phyloP scores from a whole-genome alignment of 2,329 filamentous ascomycete species.

The Capronia americana region DNA sequence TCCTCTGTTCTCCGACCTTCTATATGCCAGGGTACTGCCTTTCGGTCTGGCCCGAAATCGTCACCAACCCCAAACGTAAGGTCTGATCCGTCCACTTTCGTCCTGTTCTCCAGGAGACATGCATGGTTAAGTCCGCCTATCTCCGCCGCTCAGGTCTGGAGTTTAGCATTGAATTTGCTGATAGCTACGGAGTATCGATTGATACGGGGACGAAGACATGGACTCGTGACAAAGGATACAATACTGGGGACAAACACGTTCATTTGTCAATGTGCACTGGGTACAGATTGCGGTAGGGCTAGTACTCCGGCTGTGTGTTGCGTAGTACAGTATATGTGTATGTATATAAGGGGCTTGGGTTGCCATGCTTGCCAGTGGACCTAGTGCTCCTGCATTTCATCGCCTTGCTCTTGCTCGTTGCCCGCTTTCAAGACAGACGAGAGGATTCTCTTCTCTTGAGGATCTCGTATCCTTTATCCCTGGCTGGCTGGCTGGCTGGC shows the following conservation, averaged over 20 bases:
- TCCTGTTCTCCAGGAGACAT: not conserved
- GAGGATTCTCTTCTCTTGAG: too few species aligned
- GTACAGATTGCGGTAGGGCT: not conserved
- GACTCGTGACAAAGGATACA: not conserved
- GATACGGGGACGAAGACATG: not conserved
- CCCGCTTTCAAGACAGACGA: not conserved
- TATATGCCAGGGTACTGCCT: too few species aligned
- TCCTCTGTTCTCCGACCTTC: not conserved
- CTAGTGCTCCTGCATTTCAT: not conserved
- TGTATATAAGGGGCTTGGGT: not conserved
- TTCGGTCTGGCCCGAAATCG: not conserved
- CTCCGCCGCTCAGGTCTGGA: not conserved
- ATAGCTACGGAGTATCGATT: not conserved
- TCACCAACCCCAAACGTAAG: not conserved
- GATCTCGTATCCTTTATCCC: too few species aligned
- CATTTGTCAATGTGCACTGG: not conserved
- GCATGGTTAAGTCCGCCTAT: not conserved
- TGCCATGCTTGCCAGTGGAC: not conserved
- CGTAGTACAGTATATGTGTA: not conserved
- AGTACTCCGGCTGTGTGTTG: too few species aligned
- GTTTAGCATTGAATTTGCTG: not conserved
- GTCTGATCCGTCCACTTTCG: not conserved
- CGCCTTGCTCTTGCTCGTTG: not conserved
- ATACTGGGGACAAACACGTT: not conserved
- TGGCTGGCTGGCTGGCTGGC: too few species aligned